Conservation (phyloP, 1,284 basidiomycete genomes). For the Malassezia equina region DNA sequence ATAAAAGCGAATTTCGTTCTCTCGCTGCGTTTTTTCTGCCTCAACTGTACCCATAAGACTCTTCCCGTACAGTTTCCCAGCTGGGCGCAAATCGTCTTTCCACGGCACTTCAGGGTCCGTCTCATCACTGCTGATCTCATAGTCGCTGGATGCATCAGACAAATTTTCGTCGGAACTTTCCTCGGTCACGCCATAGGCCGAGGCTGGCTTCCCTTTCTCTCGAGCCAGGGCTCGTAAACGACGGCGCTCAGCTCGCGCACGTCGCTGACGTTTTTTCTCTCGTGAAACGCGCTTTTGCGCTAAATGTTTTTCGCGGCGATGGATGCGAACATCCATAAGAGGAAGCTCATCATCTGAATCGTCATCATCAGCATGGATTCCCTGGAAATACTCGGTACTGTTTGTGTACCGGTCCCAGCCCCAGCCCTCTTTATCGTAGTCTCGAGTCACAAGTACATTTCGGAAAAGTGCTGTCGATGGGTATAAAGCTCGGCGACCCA, state of each 20-base stretch:
- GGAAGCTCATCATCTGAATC: conserved; percentile 38
- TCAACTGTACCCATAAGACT: conserved; percentile 35
- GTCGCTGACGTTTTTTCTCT: conserved; percentile 4
- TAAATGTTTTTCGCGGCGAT: conserved; percentile 2
- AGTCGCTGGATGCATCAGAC: conserved; percentile 20
- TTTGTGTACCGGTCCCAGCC: conserved; percentile 36
- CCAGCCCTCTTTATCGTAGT: conserved; percentile 45
- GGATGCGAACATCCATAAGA: conserved; percentile 20
- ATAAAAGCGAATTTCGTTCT: conserved; percentile 30
- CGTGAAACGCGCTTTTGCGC: conserved; percentile 1
- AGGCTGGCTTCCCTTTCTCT: conserved; percentile 29
- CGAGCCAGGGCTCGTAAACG: conserved; percentile 18
- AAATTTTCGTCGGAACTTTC: neutral
- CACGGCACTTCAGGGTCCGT: conserved; percentile 27
- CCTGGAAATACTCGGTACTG: conserved; percentile 19
- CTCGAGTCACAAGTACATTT: conserved; percentile 41
- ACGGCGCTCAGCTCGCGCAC: neutral
- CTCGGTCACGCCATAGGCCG: conserved; percentile 18
- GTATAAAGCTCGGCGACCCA: conserved; percentile 38
- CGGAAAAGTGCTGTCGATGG: conserved; percentile 43
- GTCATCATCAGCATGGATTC: conserved; percentile 13
- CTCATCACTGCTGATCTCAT: conserved; percentile 26
- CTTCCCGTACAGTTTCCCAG: conserved; percentile 41
- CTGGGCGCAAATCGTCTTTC: conserved; percentile 36
- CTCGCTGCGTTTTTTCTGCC: conserved; percentile 18